A percentile compares a stretch with the other conserved stretches of the same genome.
Evolutionary conservation across 176 grass and related monocot genomes (phyloP).

Genomic region (Oryza glumipatula): DNA sequence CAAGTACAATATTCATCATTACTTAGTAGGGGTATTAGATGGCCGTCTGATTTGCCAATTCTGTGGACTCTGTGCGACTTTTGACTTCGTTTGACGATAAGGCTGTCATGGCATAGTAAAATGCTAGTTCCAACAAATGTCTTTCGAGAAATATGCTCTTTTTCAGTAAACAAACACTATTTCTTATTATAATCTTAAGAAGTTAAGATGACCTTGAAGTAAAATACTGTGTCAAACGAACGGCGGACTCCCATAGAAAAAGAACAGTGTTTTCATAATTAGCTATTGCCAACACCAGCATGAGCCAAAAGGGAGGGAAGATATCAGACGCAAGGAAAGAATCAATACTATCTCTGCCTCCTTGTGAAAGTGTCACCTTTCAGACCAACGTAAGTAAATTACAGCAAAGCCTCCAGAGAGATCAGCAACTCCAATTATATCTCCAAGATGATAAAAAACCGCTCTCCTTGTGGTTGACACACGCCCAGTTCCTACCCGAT

Average conservation of each 20-base stretch:
- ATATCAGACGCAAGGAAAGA: not conserved
- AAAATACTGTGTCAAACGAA: not conserved
- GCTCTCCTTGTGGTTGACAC: constrained; percentile 5
- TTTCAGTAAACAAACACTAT: not conserved
- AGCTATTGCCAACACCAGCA: not conserved
- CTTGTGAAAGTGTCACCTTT: not conserved
- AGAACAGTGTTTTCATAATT: not conserved
- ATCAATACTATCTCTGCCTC: not conserved
- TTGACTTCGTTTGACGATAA: constrained; percentile 17
- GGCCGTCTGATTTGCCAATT: not conserved
- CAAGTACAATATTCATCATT: no score
- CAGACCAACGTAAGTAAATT: not conserved
- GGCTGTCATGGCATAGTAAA: not conserved
- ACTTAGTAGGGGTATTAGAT: not conserved
- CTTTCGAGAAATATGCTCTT: not conserved
- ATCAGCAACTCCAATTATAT: not conserved
- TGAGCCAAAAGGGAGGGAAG: not conserved
- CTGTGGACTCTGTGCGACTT: constrained; percentile 15
- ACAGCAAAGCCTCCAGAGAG: not conserved
- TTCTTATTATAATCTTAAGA: not conserved
- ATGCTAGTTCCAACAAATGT: not conserved
- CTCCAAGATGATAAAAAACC: not conserved
- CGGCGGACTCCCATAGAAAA: not conserved
- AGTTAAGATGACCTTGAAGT: not conserved
- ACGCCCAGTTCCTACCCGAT: not conserved